Percentiles rank a stretch among this genome's conserved stretches.
Conservation (phyloP, 78 protist genomes). For the Trichosphaerium sp. region DNA sequence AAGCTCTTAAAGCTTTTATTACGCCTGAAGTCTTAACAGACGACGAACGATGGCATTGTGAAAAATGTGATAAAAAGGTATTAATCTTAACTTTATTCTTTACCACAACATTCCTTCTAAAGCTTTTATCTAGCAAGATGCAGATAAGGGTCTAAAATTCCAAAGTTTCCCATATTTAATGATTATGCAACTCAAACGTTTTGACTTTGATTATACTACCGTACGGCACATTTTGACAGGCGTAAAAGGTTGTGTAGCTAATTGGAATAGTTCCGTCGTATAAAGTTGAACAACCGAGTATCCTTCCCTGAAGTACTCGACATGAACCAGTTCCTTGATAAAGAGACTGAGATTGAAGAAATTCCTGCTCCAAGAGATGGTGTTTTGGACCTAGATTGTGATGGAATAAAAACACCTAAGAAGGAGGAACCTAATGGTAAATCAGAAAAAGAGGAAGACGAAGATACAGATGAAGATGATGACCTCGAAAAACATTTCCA, state of each 20-base stretch:
- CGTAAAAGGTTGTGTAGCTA: too few relatives aligned
- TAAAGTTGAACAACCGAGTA: slow-evolving; percentile 26
- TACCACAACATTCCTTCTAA: too few relatives aligned
- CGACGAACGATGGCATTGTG: slow-evolving; percentile 27
- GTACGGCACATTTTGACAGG: not conserved
- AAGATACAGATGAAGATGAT: not conserved
- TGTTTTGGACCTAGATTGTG: not conserved
- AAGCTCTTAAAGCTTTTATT: slow-evolving; percentile 23
- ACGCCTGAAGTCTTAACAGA: slow-evolving; percentile 17
- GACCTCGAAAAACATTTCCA: not conserved
- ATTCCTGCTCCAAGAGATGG: not conserved
- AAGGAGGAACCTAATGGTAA: not conserved
- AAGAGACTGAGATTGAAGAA: not conserved
- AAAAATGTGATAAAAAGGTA: slow-evolving; percentile 4
- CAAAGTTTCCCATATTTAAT: slow-evolving; percentile 26
- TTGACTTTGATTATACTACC: slow-evolving; percentile 33
- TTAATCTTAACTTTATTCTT: too few relatives aligned
- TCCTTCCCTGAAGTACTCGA: slow-evolving; percentile 16
- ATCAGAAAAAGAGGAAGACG: not conserved
- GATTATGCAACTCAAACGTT: slow-evolving; percentile 46
- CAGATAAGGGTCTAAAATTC: slow-evolving; percentile 18
- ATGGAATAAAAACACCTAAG: not conserved
- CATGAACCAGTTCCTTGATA: not conserved
- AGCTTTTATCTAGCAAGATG: not conserved
- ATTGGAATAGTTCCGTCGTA: not conserved